These are phyloP conservation scores for Eucalyptus curtisii DNA, from an alignment of 345 rosid genomes.

Conservation along the genomic window DNA sequence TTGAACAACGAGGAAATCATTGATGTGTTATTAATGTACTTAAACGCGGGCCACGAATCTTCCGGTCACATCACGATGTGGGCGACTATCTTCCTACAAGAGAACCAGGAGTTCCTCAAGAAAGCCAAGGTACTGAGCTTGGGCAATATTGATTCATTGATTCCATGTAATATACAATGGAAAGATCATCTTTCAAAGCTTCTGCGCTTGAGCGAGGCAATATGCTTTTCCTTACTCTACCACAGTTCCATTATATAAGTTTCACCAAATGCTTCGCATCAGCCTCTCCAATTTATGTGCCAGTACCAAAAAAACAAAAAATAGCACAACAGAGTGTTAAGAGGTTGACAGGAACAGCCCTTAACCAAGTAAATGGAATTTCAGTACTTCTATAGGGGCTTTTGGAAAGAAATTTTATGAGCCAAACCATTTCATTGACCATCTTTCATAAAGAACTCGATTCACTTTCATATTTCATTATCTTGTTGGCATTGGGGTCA, in stretches of 20 bases:
- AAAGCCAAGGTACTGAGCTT: constrained; percentile 48
- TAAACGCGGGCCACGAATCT: constrained; percentile 91
- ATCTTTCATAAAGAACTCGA: not conserved
- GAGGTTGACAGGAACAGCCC: not conserved
- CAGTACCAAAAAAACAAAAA: not conserved
- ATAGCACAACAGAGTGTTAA: not conserved
- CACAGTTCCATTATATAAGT: not conserved
- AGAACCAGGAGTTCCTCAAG: constrained; percentile 44
- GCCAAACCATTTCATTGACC: not conserved
- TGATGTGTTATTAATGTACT: constrained; percentile 70
- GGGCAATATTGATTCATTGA: not conserved
- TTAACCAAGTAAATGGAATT: not conserved
- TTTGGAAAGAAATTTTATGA: not conserved
- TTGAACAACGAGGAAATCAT: constrained; percentile 63
- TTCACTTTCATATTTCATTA: not conserved
- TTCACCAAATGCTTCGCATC: not conserved
- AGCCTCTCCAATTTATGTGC: not conserved
- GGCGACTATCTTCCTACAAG: constrained; percentile 65
- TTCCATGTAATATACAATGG: not conserved
- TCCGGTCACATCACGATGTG: constrained; percentile 81
- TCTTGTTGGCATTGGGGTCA: not conserved
- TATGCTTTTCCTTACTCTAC: not conserved
- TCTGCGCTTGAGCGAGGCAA: not conserved
- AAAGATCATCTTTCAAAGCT: not conserved
- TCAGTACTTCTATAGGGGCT: not conserved